phyloP scores from a whole-genome alignment of 106 monocot genomes.

The Phalaenopsis aphrodite region DNA sequence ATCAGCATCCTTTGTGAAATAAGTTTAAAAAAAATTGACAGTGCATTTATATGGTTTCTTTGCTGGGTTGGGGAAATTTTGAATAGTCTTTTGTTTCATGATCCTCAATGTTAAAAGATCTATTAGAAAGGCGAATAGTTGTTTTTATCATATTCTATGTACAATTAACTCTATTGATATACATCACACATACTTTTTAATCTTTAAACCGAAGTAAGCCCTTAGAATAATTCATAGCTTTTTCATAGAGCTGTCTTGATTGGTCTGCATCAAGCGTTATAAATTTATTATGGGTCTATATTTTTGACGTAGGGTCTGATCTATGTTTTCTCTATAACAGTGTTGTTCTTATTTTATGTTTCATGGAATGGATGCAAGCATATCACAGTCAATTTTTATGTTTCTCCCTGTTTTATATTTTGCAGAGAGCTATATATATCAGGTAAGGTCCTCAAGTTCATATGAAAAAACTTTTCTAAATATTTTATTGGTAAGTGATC shows the following conservation, averaged over 20 bases:
- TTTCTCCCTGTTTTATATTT: constrained; percentile 74
- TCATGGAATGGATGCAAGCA: constrained; percentile 59
- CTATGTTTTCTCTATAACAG: constrained; percentile 29
- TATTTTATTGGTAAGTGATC: constrained; percentile 6
- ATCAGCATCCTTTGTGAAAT: neutral
- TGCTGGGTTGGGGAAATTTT: neutral
- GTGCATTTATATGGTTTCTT: neutral
- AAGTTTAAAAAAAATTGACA: neutral
- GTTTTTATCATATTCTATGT: neutral
- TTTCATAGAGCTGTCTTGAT: neutral
- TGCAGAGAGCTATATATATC: constrained; percentile 91
- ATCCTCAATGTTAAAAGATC: neutral
- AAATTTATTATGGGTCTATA: neutral
- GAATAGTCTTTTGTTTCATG: neutral
- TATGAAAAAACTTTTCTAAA: neutral
- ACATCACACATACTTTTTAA: neutral
- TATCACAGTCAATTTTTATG: constrained; percentile 46
- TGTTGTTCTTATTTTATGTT: constrained; percentile 97
- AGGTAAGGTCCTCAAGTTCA: constrained; percentile 31
- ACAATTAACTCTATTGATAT: neutral
- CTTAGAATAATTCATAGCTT: neutral
- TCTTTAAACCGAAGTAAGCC: neutral
- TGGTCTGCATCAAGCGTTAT: neutral
- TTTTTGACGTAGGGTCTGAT: neutral
- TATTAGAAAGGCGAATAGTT: neutral